phyloP scores from a whole-genome alignment of 768 basidiomycete species.

The Boletus pseudopeckii region DNA sequence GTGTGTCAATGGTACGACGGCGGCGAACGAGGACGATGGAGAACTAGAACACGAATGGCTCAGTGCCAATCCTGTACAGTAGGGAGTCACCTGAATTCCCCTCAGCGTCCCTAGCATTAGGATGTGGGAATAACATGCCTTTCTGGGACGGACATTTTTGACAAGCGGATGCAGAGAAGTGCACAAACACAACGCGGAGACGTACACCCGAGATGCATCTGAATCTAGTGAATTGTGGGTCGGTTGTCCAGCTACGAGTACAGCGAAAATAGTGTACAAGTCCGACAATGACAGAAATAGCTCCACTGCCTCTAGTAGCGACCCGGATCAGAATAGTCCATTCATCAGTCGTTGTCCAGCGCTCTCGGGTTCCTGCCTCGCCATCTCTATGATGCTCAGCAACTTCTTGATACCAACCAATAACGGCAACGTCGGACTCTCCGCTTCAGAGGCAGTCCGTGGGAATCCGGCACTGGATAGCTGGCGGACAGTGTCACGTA shows the following conservation, averaged over 20 bases:
- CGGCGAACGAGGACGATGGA: background rate
- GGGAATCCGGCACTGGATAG: constrained; percentile 72
- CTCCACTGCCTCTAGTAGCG: background rate
- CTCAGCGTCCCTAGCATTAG: constrained; percentile 4
- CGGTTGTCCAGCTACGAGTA: background rate
- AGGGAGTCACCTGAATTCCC: constrained; percentile 5
- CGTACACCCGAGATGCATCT: too few species aligned
- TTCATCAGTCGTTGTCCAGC: constrained; percentile 67
- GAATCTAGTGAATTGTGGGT: background rate
- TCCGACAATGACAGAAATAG: constrained; percentile 8
- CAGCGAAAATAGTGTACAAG: constrained; percentile 3
- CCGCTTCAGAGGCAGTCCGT: constrained; percentile 37
- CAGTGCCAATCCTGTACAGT: constrained; percentile 1
- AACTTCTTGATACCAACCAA: constrained; percentile 94
- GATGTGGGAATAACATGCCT: constrained; percentile 26
- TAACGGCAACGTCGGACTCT: constrained; percentile 46
- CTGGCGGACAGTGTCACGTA: constrained; percentile 56
- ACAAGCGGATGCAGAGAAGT: background rate
- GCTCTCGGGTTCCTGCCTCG: constrained; percentile 88
- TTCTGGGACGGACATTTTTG: constrained; percentile 4
- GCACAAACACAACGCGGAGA: background rate
- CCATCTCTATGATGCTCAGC: constrained; percentile 91
- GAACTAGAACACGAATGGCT: background rate
- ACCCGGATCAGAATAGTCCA: constrained; percentile 45
- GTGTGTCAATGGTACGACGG: background rate